Evolutionary conservation across 306 rosid species (phyloP).

Genomic region (Neltuma alba): DNA sequence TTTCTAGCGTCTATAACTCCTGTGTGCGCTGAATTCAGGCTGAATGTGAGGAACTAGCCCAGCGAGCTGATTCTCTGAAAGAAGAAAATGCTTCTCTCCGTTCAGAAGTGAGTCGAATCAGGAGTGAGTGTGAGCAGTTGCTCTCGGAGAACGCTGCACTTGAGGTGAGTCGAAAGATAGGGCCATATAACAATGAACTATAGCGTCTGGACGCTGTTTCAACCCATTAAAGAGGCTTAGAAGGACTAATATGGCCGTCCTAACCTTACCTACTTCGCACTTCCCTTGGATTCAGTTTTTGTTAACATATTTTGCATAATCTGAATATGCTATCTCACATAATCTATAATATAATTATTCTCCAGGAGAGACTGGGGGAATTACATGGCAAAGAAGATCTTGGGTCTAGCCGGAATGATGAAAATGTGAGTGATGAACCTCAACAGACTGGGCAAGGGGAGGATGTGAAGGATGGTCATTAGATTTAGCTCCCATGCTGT

Average conservation of each 20-base stretch:
- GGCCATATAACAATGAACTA: background rate
- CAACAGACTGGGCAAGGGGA: conserved; percentile 50
- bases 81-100: background rate
- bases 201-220: conserved; percentile 13
- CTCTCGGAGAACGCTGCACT: background rate
- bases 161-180: conserved; percentile 1
- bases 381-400: conserved; percentile 55
- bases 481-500: conserved; percentile 52
- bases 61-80: background rate
- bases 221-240: background rate
- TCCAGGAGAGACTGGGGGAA: conserved; percentile 74
- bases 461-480: conserved; percentile 46
- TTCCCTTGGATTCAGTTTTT: conserved; percentile 11
- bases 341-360: conserved; percentile 18
- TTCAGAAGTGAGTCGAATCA: background rate
- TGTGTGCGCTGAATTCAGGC: background rate
- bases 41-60: background rate
- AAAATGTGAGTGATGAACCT: conserved; percentile 45
- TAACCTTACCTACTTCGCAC: no score
- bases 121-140: background rate
- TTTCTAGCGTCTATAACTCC: background rate
- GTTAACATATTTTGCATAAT: background rate
- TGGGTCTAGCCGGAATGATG: conserved; percentile 53
- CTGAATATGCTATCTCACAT: conserved; percentile 26
- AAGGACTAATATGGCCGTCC: no score